Conservation (phyloP, 108 stramenopile genomes). For the Bacterosira constricta region DNA sequence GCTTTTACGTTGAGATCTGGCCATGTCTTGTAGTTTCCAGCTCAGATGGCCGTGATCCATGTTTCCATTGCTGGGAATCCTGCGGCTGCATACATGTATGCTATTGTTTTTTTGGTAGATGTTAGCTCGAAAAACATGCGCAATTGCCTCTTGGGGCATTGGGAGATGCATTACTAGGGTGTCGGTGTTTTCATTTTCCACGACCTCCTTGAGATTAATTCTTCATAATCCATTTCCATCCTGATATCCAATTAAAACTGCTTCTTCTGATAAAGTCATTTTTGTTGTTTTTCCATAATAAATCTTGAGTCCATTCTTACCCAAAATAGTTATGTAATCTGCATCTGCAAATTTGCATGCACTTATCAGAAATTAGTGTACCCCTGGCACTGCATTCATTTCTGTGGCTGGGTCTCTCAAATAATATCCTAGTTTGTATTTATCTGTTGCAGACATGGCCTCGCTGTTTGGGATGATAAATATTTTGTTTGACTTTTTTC, state of each 20-base stretch:
- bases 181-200: too few species aligned
- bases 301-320: not conserved
- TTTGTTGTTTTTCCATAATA: not conserved
- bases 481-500: not conserved
- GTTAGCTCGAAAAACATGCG: too few species aligned
- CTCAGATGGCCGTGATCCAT: not conserved
- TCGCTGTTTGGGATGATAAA: not conserved
- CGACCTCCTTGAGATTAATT: too few species aligned
- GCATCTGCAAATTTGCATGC: not conserved
- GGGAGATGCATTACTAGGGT: too few species aligned
- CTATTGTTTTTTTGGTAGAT: too few species aligned
- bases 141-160: too few species aligned
- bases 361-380: too few species aligned
- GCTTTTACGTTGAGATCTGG: not conserved
- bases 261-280: too few species aligned
- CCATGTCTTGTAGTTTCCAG: conserved; percentile 8
- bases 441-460: not conserved
- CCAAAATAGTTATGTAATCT: not conserved
- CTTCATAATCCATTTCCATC: too few species aligned
- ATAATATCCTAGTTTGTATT: not conserved
- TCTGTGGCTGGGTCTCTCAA: not conserved
- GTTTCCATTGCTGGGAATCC: conserved; percentile 11
- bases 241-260: too few species aligned
- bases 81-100: conserved; percentile 12
- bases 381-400: not conserved